Evolutionary conservation across 2,329 filamentous ascomycete genomes (phyloP), one percentile per base, ranked within the genome.

Genomic region (Teratosphaeria pseudoeucalypti): DNA sequence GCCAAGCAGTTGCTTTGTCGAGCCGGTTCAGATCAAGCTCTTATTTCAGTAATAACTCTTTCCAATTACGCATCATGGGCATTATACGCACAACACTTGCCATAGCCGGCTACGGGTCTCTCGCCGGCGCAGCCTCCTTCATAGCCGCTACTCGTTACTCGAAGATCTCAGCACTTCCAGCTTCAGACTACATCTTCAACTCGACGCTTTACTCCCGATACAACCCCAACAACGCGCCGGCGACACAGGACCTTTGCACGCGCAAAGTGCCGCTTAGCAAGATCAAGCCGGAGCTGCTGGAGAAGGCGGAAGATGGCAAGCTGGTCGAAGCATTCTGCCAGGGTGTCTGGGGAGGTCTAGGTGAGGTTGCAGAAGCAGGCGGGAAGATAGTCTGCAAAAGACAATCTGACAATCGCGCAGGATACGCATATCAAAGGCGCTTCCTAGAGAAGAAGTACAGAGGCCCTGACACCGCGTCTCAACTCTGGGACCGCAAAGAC

Each of bases 271-370:
- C 86, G 0, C 69, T 90, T 55, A 76, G 75, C 54, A 82, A 85
- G 68, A 83, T 90, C 62, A 80, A 82, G 34, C 85, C 86, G 0
- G 82, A 86, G 63, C 75, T 90, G 58, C 74, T 89, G 14, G 77
- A 86, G 67, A 12, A 29, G 34, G 34, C 32, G 57, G 58, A 53
- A 57, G 83, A 82, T 68, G 78, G 80, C 34, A 78, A 83, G 64
- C 75, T 89, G 55, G 81, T 82, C 1, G 78, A 87, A 65, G 83
- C 82, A 64, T 88, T 88, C 69, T 87, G 84, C 69, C 82, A 83
- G 12, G 85, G 85, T 53, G 74, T 88, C 55, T 90, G 83, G 86
- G 80, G 81, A 63, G 85, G 84, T 59, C 78, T 79, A 70, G 85
- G 86, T 88, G 72, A 62, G 79, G 74, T 60, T 16, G 43, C 26